A percentile compares a stretch with the other conserved stretches of the same genome.
Conservation (phyloP, 208 protist genomes). For the Acanthamoeba triangularis region DNA sequence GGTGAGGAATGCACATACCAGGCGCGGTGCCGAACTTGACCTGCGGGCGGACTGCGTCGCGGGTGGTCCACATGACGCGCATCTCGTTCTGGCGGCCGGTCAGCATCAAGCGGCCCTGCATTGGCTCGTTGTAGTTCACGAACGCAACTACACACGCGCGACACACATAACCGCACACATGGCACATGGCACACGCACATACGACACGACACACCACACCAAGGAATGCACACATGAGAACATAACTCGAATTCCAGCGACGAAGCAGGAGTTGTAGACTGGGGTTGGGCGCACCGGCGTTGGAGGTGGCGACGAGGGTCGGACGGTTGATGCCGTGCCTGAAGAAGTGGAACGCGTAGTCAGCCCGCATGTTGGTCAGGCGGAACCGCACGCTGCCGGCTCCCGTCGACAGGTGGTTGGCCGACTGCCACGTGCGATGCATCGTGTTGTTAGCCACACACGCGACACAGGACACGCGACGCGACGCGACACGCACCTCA, state of each 20-base stretch:
- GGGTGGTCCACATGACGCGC: constrained; percentile 55
- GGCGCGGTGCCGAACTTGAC: neutral
- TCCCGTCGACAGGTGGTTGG: neutral
- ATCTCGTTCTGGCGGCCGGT: neutral
- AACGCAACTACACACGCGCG: neutral
- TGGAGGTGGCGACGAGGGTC: neutral
- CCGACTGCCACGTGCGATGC: neutral
- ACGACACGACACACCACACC: neutral
- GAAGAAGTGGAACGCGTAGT: constrained; percentile 11
- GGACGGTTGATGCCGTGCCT: neutral
- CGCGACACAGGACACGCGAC: neutral
- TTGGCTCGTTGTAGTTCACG: constrained; percentile 35
- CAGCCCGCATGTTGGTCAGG: constrained; percentile 25
- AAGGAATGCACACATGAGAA: neutral
- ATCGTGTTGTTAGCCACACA: neutral
- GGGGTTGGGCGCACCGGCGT: neutral
- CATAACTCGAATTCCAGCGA: too few species aligned
- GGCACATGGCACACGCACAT: neutral
- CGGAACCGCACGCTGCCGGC: neutral
- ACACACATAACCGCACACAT: neutral
- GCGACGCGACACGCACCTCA: neutral
- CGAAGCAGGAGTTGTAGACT: too few species aligned
- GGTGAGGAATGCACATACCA: neutral
- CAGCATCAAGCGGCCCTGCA: constrained; percentile 16
- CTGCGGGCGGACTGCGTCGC: neutral